A percentile compares a stretch with the other conserved stretches of the same genome.
These are phyloP conservation scores for Neurospora africana DNA, from an alignment of 495 filamentous ascomycete species.

Conservation along the genomic window DNA sequence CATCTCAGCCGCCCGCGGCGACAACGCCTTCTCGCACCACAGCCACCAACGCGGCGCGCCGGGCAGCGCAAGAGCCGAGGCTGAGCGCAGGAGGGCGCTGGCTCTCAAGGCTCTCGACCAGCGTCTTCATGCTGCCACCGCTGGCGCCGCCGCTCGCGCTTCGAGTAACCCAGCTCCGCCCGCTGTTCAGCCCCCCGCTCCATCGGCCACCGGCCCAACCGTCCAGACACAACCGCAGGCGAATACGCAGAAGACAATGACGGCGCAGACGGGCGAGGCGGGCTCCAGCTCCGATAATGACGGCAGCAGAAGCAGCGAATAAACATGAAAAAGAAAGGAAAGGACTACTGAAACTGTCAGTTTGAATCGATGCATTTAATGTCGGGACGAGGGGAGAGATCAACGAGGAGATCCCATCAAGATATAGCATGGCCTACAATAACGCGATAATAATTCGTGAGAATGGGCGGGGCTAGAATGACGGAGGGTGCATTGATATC, in stretches of 20 bases:
- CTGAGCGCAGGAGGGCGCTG: conserved; percentile 78
- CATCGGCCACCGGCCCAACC: conserved; percentile 33
- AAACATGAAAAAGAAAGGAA: background rate
- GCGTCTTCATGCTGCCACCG: conserved; percentile 72
- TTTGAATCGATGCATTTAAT: background rate
- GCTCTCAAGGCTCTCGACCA: conserved; percentile 89
- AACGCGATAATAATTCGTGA: background rate
- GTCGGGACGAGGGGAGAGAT: background rate
- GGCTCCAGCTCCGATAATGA: conserved; percentile 57
- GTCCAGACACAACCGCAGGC: conserved; percentile 40
- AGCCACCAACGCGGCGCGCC: conserved; percentile 48
- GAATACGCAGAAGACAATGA: conserved; percentile 37
- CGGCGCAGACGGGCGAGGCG: conserved; percentile 42
- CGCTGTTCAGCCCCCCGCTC: conserved; percentile 26
- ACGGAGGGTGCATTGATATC: background rate
- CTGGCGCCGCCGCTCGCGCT: conserved; percentile 31
- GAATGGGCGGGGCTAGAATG: background rate
- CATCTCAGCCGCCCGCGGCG: conserved; percentile 57
- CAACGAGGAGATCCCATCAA: background rate
- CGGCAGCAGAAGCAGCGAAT: conserved; percentile 22
- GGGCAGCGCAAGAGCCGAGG: conserved; percentile 75
- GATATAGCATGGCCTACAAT: background rate
- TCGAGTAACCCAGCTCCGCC: conserved; percentile 26
- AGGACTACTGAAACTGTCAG: background rate
- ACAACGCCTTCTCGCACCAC: conserved; percentile 10